Percentiles rank a stretch among this genome's conserved stretches.
Conservation (phyloP, 495 filamentous ascomycete genomes). For the Lichenothelia convexa region DNA sequence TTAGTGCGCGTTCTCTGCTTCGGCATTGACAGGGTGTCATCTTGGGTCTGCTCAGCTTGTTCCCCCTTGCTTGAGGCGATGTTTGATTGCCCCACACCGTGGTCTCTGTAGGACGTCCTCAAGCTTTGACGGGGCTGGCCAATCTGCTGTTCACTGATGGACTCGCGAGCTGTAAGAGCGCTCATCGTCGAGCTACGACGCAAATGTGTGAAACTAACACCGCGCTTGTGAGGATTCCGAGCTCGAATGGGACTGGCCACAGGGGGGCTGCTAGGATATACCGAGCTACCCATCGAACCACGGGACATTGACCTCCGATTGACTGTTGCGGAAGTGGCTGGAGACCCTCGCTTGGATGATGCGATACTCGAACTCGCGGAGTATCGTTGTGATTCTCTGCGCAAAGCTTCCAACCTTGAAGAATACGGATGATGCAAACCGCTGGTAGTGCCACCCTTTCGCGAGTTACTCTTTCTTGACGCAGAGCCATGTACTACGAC, state of each 20-base stretch:
- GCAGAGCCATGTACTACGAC: constrained; percentile 46
- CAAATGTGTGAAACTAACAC: constrained; percentile 60
- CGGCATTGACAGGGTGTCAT: too few species aligned
- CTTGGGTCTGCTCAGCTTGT: too few species aligned
- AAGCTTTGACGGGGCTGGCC: too few species aligned
- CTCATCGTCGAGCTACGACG: constrained; percentile 19
- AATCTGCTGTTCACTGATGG: too few species aligned
- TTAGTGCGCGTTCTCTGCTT: too few species aligned
- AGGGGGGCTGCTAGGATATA: constrained; percentile 35
- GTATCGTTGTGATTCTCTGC: constrained; percentile 1
- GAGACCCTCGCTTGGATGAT: neutral
- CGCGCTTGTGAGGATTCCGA: constrained; percentile 46
- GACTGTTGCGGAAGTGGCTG: constrained; percentile 1
- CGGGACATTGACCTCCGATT: constrained; percentile 17
- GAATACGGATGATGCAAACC: constrained; percentile 18
- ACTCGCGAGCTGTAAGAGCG: constrained; percentile 7
- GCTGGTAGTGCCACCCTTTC: constrained; percentile 6
- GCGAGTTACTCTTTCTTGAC: constrained; percentile 10
- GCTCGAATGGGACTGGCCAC: constrained; percentile 32
- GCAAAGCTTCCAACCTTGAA: constrained; percentile 15
- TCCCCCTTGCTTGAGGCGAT: too few species aligned
- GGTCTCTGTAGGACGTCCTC: too few species aligned
- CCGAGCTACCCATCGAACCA: constrained; percentile 34
- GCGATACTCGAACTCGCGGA: neutral
- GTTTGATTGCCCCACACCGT: too few species aligned